Evolutionary conservation across 2,329 filamentous ascomycete species (phyloP).

Genomic region (Leptographium procerum): DNA sequence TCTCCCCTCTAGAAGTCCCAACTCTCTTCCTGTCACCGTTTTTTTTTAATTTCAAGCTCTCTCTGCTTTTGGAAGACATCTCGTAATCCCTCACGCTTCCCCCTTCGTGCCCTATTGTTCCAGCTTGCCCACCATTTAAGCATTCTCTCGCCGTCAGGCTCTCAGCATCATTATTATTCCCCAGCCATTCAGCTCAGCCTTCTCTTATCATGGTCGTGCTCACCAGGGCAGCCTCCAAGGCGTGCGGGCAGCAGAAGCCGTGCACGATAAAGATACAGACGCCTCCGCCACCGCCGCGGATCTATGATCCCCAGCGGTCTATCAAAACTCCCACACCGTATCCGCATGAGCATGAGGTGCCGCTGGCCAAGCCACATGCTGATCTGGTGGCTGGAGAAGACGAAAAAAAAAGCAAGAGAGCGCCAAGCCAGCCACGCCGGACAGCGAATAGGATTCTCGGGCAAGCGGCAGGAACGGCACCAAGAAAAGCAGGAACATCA

Average conservation of each 20-base stretch:
- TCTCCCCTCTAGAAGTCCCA: neutral
- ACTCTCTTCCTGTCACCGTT: no score
- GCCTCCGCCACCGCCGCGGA: neutral
- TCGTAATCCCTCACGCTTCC: neutral
- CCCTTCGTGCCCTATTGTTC: neutral
- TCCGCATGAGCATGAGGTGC: neutral
- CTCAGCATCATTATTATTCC: neutral
- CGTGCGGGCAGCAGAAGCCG: neutral
- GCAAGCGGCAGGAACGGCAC: no score
- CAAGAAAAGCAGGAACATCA: neutral
- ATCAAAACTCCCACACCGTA: neutral
- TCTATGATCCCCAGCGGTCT: slow-evolving; percentile 26
- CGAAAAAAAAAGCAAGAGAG: neutral
- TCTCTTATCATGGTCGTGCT: neutral
- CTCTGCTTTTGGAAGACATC: neutral
- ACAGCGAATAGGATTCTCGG: neutral
- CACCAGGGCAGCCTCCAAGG: neutral
- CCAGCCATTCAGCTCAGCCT: neutral
- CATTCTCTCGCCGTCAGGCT: no score
- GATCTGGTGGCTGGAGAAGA: no score
- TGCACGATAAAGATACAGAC: neutral
- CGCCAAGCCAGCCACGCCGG: neutral
- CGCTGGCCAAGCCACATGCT: neutral
- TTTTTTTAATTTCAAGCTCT: neutral
- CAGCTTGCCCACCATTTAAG: no score